Conservation (phyloP, 2,329 filamentous ascomycete genomes). For the Stachybotrys elegans region DNA sequence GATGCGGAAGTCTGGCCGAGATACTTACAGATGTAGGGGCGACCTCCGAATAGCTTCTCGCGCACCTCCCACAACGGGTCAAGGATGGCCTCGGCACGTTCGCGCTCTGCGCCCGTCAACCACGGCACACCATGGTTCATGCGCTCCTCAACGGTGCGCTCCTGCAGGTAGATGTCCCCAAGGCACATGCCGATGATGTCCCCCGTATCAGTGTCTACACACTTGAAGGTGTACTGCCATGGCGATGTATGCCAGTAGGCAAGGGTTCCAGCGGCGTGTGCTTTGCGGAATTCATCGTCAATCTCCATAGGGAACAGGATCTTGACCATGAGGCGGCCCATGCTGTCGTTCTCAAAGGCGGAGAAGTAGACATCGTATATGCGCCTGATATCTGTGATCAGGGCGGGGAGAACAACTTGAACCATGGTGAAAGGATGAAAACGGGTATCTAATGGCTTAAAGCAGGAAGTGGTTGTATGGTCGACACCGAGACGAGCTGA, state of each 20-base stretch:
- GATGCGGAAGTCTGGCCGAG: too few relatives aligned
- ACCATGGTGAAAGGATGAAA: conserved; percentile 30
- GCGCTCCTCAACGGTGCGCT: conserved; percentile 34
- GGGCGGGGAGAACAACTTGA: conserved; percentile 37
- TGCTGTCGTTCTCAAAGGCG: conserved; percentile 33
- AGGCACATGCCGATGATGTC: conserved; percentile 42
- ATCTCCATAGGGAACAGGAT: conserved; percentile 34
- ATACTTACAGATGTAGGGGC: conserved; percentile 35
- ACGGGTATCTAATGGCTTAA: too few relatives aligned
- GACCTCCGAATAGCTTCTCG: conserved; percentile 33
- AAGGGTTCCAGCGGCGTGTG: conserved; percentile 35
- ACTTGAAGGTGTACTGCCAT: conserved; percentile 42
- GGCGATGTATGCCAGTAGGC: conserved; percentile 31
- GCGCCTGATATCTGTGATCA: conserved; percentile 38
- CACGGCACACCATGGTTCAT: conserved; percentile 38
- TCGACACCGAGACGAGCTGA: too few relatives aligned
- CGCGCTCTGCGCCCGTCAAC: conserved; percentile 37
- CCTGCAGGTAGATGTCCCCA: conserved; percentile 34
- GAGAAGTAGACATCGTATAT: conserved; percentile 43
- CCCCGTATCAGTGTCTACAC: conserved; percentile 35
- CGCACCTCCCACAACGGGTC: conserved; percentile 34
- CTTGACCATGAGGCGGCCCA: conserved; percentile 34
- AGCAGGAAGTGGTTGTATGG: too few relatives aligned
- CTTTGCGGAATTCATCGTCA: conserved; percentile 34
- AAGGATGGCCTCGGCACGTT: conserved; percentile 36